Base-by-base conservation (phyloP, 352 stramenopile species). In the Aphanomyces astaci region DNA sequence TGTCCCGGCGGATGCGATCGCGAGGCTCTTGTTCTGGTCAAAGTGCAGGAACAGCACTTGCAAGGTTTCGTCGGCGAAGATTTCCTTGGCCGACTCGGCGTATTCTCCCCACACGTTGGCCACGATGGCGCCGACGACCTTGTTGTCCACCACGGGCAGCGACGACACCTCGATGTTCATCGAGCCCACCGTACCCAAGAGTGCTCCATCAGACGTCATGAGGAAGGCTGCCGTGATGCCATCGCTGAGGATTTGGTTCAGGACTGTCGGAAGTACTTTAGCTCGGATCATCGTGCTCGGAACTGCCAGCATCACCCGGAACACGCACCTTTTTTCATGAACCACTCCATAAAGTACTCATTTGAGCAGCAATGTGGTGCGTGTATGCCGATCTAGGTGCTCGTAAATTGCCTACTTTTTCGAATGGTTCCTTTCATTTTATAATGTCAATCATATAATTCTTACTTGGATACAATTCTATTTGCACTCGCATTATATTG, bases 31-130 rank as follows among this genome's bases (percentile, higher is more conserved):
- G 30, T 70, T 33, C 53, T 72, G 84, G 75, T 93, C 80, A 0
- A 94, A 77, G 53, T 94, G 82, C 24, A 94, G 73, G 46, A 92
- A 73, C 56, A 93, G 79, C 32, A 79, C 80, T 59, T 75, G 74
- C 3, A 94, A 74, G 30, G 86, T 75, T 3, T 73, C 74, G 15
- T 78, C 76, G 43, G 78, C 77, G 62, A 86, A 82, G 31, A 57
- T 57, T 45, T 94, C 86, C 73, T 86, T 86, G 45, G 80, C 78
- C 9, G 86, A 77, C 70, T 92, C 82, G 24, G 86, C 64, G 62
- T 91, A 92, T 68, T 95, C 86, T 28, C 80, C 78, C 86, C 86
- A 95, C 33, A 85, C 91, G 72, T 95, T 84, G 30, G 87, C 79
- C 13, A 83, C 83, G 64, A 95, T 92, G 25, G 87, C 87, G 49